Evolutionary conservation across 179 eudicot genomes (phyloP), one percentile per base, ranked within the genome.

Genomic region (Gypsophila paniculata): DNA sequence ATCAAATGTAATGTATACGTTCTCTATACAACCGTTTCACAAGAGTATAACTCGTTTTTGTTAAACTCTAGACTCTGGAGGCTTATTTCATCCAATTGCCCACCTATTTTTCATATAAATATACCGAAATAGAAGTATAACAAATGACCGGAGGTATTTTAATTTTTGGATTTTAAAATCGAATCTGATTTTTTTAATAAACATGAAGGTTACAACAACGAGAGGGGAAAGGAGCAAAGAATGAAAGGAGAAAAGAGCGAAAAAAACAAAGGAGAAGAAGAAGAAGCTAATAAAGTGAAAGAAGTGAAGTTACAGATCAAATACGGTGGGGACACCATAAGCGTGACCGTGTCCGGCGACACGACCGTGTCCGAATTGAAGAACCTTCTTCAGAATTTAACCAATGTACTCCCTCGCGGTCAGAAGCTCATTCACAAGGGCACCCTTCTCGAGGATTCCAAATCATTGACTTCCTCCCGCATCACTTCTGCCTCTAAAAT

Each of bases 401-500:
- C 99, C 71, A 84, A 94, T 61, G 90, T 91, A 76, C 99, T 94
- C 74, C 92, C 94, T 70, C 90, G 96, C 26, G 99, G 96, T 69
- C 97, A 94, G 48, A 91, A 91, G 66, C 96, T 94, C 82, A 91
- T 94, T 54, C 84, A 74, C 78, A 89, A 89, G 84, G 98, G 98
- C 86, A 6, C 2, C 15, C 6, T 91, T 77, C 83, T 94, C 14
- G 82, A 39, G 15, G 98, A 90, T 71, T 84, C 84, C 11, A 71
- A 77, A 73, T 87, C 88, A 51, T 74, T 92, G 80, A 82, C 62
- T 23, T 80, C 91, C n/a, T 84, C 80, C 38, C 78, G 46, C 23
- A 80, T 88, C 49, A 54, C 61, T 0, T 38, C 80, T 83, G 91
- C 87, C 26, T 84, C 92, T 36, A 95, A 95, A 74, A 78, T 95